Conservation (phyloP, 2,329 filamentous ascomycete species). For the Aspergillus neotritici region DNA sequence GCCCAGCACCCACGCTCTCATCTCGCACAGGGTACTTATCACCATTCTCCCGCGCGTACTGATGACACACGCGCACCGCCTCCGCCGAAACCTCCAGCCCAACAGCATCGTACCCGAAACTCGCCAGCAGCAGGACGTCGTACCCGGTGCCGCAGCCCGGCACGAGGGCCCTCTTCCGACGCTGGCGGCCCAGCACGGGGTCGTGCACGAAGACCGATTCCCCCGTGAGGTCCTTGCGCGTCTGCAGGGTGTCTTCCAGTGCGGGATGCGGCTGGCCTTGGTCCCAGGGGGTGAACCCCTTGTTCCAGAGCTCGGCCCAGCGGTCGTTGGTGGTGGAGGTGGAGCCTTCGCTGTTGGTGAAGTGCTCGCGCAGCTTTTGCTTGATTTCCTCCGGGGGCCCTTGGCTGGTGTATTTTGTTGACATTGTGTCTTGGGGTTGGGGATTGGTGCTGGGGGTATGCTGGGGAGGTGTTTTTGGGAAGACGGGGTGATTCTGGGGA, state of each 20-base stretch:
- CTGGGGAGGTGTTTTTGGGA: no score
- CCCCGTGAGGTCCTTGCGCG: conserved; percentile 33
- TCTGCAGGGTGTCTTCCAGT: conserved; percentile 49
- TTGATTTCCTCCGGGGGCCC: no score
- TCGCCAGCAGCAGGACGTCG: conserved; percentile 69
- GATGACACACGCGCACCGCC: conserved; percentile 39
- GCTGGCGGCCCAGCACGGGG: conserved; percentile 9
- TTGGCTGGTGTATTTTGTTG: no score
- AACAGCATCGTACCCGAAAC: conserved; percentile 69
- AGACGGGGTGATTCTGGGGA: no score
- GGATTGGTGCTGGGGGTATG: no score
- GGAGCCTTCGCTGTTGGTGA: no score
- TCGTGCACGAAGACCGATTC: conserved; percentile 21
- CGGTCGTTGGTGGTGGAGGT: conserved; percentile 21
- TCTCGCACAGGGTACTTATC: conserved; percentile 34
- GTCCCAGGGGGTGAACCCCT: conserved; percentile 55
- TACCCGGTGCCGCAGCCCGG: conserved; percentile 79
- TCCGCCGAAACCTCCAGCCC: conserved; percentile 63
- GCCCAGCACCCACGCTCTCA: conserved; percentile 32
- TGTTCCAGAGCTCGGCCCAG: conserved; percentile 55
- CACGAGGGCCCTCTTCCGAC: conserved; percentile 58
- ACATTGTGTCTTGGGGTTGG: no score
- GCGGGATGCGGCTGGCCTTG: conserved; percentile 54
- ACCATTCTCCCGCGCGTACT: conserved; percentile 30
- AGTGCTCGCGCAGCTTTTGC: no score